Conservation (phyloP, 306 rosid genomes). For the Sechiopsis laciniata region DNA sequence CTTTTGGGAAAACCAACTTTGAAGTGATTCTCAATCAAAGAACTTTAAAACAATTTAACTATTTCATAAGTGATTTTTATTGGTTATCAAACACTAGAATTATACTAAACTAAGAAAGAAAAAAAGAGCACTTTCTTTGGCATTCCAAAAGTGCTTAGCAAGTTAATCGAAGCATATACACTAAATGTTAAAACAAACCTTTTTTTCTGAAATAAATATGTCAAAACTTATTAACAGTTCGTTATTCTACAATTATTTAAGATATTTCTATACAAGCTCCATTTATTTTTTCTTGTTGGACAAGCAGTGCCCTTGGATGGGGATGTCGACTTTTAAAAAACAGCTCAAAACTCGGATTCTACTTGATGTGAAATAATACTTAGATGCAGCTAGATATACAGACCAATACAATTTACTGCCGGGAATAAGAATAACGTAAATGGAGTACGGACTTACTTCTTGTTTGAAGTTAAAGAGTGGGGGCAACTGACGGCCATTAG, state of each 20-base stretch:
- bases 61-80: not conserved
- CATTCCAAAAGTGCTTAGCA: not conserved
- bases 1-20: no score
- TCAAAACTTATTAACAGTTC: not conserved
- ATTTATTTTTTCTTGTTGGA: not conserved
- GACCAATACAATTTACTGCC: not conserved
- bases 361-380: not conserved
- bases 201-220: no score
- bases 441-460: constrained; percentile 55
- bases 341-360: not conserved
- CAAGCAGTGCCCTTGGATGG: not conserved
- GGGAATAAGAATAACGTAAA: not conserved
- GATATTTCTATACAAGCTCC: not conserved
- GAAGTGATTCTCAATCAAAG: not conserved
- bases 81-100: not conserved
- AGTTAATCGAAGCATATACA: not conserved
- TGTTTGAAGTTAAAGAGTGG: constrained; percentile 81
- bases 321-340: not conserved
- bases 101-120: no score
- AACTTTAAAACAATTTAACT: not conserved
- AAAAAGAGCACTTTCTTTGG: not conserved
- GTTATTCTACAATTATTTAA: not conserved
- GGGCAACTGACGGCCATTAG: constrained; percentile 79
- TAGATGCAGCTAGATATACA: not conserved
- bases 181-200: no score